Evolutionary conservation across 768 basidiomycete species (phyloP), one percentile per base, ranked within the genome.

Genomic region (Russula sp.): DNA sequence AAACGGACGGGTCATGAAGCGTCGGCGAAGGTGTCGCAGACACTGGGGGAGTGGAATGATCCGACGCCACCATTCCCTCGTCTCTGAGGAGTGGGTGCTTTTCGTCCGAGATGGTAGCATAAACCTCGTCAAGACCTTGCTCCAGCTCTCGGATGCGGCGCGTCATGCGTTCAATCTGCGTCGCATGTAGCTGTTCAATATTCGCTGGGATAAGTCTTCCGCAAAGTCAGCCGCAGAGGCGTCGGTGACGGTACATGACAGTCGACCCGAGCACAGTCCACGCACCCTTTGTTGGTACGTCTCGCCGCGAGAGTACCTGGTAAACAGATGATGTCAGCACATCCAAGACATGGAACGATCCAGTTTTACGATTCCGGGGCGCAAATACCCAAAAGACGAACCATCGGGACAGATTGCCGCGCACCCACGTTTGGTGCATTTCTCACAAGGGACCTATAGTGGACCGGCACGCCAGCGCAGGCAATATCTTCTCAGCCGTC

Each of bases 351-450:
- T 5, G 35, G 10, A n/a, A 13, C 13, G 36, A 14, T 48, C 35
- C 18, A 5, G 39, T 8, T 8, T 16, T 14, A 50, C 5, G 10
- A 14, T 14, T n/a, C 18, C 5, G 20, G 20, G 6, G n/a, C 20
- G 39, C 14, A 41, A 34, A 13, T n/a, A 62, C 54, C 10, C 1
- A 13, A 8, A 52, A 7, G 25, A 57, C 65, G 48, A 65, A 85
- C 88, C 88, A 59, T 85, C 82, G n/a, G 88, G 88, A 73, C 88
- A 91, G 59, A 90, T 86, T 18, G 82, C 76, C 25, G 82, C 83
- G 68, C 87, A 90, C 38, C 88, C 88, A 68, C 88, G 78, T 60
- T 85, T 85, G 25, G 81, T 81, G 69, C 89, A 91, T 70, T 83
- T 89, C 72, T 86, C 85, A 73, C 88, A 91, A 11, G 88, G 88